A percentile compares a stretch with the other conserved stretches of the same genome.
Conservation (phyloP, 139 green algal species). For the Chlorella ohadii region DNA sequence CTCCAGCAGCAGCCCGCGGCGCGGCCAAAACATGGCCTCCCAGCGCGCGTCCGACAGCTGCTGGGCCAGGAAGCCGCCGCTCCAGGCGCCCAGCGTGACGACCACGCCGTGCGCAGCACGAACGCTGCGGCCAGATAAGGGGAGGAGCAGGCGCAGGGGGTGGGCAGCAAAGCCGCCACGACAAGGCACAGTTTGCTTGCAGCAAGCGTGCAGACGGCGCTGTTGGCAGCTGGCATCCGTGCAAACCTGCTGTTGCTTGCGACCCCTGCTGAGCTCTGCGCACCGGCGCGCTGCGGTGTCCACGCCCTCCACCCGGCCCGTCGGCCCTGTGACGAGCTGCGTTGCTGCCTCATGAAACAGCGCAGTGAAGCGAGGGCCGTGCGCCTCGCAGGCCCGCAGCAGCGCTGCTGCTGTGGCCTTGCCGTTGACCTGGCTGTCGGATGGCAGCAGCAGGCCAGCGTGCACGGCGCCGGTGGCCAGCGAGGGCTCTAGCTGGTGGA, state of each 20-base stretch:
- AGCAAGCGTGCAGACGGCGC: too few relatives aligned
- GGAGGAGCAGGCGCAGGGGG: not conserved
- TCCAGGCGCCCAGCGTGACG: conserved; percentile 78
- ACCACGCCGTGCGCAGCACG: conserved; percentile 48
- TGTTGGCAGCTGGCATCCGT: too few relatives aligned
- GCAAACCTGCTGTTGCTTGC: too few relatives aligned
- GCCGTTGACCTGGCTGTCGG: conserved; percentile 55
- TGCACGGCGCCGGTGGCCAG: not conserved
- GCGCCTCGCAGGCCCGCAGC: conserved; percentile 49
- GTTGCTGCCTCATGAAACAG: conserved; percentile 29
- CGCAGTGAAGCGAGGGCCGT: conserved; percentile 21
- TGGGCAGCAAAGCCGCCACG: too few relatives aligned
- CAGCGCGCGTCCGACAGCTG: conserved; percentile 42
- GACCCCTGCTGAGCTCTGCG: too few relatives aligned
- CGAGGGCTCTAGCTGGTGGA: conserved; percentile 17
- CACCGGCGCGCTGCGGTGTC: conserved; percentile 35
- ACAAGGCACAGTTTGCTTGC: too few relatives aligned
- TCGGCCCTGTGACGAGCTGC: not conserved
- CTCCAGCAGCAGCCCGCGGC: conserved; percentile 74
- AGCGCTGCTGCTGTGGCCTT: conserved; percentile 55
- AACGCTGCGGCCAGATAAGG: not conserved
- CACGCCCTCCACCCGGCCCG: not conserved
- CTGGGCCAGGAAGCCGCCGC: conserved; percentile 35
- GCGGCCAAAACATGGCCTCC: conserved; percentile 58
- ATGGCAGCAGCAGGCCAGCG: conserved; percentile 21